Percentiles rank a stretch among this genome's conserved stretches.
Conservation (phyloP, 2,329 filamentous ascomycete species). For the Curvularia spicifera region DNA sequence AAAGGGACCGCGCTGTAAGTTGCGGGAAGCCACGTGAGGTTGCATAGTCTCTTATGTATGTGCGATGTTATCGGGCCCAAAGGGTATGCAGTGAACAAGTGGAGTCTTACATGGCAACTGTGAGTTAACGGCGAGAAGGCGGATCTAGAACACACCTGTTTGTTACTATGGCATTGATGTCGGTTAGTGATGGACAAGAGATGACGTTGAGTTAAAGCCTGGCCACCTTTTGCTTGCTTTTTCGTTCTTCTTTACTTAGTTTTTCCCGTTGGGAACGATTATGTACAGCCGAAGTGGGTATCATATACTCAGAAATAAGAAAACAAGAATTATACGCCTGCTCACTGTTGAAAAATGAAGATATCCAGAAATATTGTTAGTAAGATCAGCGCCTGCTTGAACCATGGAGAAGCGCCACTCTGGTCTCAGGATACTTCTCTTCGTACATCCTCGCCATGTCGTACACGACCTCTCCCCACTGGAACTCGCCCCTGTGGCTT, state of each 20-base stretch:
- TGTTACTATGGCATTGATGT: not conserved
- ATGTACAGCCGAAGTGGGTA: constrained; percentile 24
- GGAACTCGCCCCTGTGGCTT: constrained; percentile 69
- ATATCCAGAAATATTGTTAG: not conserved
- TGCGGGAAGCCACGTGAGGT: not conserved
- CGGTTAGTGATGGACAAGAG: not conserved
- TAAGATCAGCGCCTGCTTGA: constrained; percentile 2
- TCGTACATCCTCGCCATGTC: constrained; percentile 41
- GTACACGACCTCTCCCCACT: constrained; percentile 66
- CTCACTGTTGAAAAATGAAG: constrained; percentile 14
- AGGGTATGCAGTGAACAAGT: not conserved
- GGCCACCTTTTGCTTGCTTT: not conserved
- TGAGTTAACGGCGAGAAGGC: not conserved
- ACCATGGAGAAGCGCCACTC: constrained; percentile 27
- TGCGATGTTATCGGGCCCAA: not conserved
- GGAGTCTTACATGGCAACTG: not conserved
- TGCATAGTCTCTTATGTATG: not conserved
- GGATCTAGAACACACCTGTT: not conserved
- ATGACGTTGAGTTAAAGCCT: constrained; percentile 1
- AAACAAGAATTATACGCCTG: constrained; percentile 1
- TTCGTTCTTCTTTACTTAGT: not conserved
- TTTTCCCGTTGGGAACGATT: not conserved
- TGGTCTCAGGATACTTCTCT: constrained; percentile 28
- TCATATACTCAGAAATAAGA: constrained; percentile 19
- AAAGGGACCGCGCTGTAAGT: not conserved